phyloP scores from a whole-genome alignment of 2,329 filamentous ascomycete genomes.

The Fusarium penzigii region DNA sequence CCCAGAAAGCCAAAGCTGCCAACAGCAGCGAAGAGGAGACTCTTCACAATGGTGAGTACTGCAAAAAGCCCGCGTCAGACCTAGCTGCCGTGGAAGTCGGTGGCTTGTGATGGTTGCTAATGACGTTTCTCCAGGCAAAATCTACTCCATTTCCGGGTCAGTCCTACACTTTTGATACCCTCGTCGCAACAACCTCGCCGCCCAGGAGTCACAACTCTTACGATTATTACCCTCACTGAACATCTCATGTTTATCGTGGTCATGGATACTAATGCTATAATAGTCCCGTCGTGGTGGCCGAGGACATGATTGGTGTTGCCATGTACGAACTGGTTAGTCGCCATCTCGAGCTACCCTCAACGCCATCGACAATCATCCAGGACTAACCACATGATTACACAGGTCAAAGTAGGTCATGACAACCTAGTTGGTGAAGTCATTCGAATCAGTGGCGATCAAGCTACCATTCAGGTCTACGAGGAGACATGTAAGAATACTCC shows the following conservation, averaged over 20 bases:
- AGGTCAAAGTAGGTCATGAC: conserved; percentile 92
- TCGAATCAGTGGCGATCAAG: conserved; percentile 92
- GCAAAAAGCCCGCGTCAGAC: not conserved
- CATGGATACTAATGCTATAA: conserved; percentile 33
- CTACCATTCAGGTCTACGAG: conserved; percentile 98
- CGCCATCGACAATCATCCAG: not conserved
- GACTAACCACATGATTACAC: conserved; percentile 11
- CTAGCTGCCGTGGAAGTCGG: conserved; percentile 2
- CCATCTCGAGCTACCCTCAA: conserved; percentile 8
- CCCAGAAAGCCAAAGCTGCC: conserved; percentile 28
- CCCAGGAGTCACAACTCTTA: not conserved
- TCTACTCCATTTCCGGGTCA: conserved; percentile 64
- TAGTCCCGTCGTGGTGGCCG: conserved; percentile 91
- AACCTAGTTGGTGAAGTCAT: conserved; percentile 96
- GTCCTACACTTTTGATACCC: conserved; percentile 30
- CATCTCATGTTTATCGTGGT: not conserved
- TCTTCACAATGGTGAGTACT: conserved; percentile 41
- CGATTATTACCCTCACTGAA: not conserved
- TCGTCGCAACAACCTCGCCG: conserved; percentile 2
- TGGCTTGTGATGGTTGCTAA: conserved; percentile 26
- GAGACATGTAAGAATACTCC: conserved; percentile 73
- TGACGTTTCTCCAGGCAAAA: conserved; percentile 50
- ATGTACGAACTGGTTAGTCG: conserved; percentile 94
- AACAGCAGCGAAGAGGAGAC: conserved; percentile 40
- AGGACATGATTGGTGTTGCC: conserved; percentile 98